Percentiles rank a stretch among this genome's conserved stretches.
These are phyloP conservation scores for Colletotrichum sp. DNA, from an alignment of 2,329 filamentous ascomycete species.

Conservation along the genomic window DNA sequence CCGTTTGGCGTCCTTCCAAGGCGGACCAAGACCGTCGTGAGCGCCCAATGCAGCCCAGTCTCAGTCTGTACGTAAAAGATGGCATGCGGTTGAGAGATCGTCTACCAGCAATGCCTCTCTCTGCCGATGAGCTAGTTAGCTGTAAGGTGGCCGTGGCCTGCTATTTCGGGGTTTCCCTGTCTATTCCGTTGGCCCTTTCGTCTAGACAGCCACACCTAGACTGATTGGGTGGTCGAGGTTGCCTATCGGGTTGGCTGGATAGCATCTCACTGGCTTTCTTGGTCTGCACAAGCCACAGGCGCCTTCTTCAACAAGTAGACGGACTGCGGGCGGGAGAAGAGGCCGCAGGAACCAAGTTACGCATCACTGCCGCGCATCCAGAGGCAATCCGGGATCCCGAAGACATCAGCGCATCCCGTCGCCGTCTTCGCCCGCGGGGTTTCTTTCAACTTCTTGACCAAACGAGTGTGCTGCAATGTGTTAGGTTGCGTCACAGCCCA, in stretches of 20 bases:
- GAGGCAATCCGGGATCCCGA: not conserved
- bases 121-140: not conserved
- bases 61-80: not conserved
- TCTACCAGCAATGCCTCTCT: not conserved
- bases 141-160: not conserved
- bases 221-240: not conserved
- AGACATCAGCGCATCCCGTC: not conserved
- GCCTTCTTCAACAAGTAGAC: not conserved
- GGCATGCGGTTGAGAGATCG: not conserved
- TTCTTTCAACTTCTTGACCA: not conserved
- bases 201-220: not conserved
- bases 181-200: not conserved
- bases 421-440: not conserved
- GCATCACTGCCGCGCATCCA: not conserved
- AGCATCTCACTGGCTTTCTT: not conserved
- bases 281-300: not conserved
- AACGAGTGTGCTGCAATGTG: not conserved
- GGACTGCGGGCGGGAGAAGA: not conserved
- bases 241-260: not conserved
- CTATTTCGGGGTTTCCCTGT: not conserved
- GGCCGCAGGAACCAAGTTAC: not conserved
- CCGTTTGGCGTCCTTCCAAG: not conserved
- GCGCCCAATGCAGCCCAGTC: slow-evolving; percentile 5
- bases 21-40: not conserved
- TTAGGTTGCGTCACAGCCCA: slow-evolving; percentile 5